Base-by-base conservation (phyloP, 192 early-diverging fungal genomes). In the Mortierella hygrophila region DNA sequence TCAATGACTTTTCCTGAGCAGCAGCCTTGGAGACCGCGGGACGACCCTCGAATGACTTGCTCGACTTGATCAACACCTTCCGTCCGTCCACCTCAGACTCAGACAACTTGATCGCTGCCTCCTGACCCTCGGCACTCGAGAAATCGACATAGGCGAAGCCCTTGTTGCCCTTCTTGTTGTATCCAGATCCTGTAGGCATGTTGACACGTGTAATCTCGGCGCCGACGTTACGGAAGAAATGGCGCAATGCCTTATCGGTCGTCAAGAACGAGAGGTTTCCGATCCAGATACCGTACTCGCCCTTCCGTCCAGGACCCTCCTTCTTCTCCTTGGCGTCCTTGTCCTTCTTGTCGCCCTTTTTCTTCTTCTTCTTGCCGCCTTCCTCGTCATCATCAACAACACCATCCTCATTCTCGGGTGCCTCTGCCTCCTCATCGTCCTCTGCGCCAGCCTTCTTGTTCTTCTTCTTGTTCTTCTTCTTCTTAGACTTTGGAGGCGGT, bases 71-170 rank as follows among this genome's bases (percentile, higher is more conserved):
- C 81, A 95, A 81, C 38, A 95, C 89, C 18, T 89, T 84, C 29
- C 95, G 91, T 5, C 91, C 90, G 49, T 91, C 90, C 75, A 95
- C 82, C 41, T 86, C 88, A 23, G 90, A 79, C 70, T 95, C 95
- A 0, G 93, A 93, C 63, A 90, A 82, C n/a, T 85, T 92, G n/a
- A 95, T 76, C n/a, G 93, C 95, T 40, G 89, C 79, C 35, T 54
- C 77, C 71, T 92, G 84, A 32, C 92, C 88, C 32, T 91, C 92
- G 20, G 85, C 77, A 21, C 90, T 76, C 46, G 90, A 84, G 80
- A 95, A 95, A 73, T 95, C 93, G 2, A 95, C 92, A 76, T 95
- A 95, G 29, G 94, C 95, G 82, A 95, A 95, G 8, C 95, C 93
- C 60, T 85, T 86, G 68, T 88, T 84, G 41, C 89, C 89, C 55